These are phyloP conservation scores for Leccinum olivaceopallidum DNA, from an alignment of 768 basidiomycete genomes.

Conservation along the genomic window DNA sequence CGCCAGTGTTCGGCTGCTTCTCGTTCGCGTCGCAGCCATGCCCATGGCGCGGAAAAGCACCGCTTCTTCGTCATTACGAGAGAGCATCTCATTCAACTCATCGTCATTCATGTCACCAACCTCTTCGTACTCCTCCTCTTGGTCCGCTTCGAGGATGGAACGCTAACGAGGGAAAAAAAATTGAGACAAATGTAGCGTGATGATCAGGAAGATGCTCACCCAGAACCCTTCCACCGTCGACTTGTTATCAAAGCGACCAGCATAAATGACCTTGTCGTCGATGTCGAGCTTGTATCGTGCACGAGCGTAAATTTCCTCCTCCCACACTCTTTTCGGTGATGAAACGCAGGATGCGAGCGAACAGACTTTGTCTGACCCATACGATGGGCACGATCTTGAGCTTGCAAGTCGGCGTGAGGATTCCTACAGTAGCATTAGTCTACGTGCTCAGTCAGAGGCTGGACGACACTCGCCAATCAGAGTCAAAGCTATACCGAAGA, in stretches of 20 bases:
- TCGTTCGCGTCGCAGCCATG: conserved; percentile 69
- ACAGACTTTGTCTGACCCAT: conserved; percentile 99
- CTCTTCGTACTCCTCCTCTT: conserved; percentile 88
- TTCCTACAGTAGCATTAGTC: conserved; percentile 57
- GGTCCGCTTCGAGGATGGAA: conserved; percentile 86
- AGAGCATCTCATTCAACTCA: conserved; percentile 90
- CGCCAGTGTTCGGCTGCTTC: conserved; percentile 68
- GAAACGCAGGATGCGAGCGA: conserved; percentile 87
- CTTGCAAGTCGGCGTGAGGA: conserved; percentile 98
- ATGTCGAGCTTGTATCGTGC: conserved; percentile 97
- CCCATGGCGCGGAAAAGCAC: conserved; percentile 83
- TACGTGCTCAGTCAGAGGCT: not conserved
- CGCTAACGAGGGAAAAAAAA: conserved; percentile 48
- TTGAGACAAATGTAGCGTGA: not conserved
- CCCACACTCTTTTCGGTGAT: conserved; percentile 98
- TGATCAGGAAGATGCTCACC: conserved; percentile 43
- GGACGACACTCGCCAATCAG: conserved; percentile 54
- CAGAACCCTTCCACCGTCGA: conserved; percentile 94
- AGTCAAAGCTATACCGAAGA: conserved; percentile 59
- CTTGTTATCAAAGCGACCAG: conserved; percentile 98
- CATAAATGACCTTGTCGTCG: conserved; percentile 99
- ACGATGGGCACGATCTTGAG: conserved; percentile 99
- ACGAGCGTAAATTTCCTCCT: conserved; percentile 96
- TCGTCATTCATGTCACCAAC: conserved; percentile 92
- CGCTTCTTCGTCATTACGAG: conserved; percentile 80